Conservation (phyloP, 768 basidiomycete genomes). For the Leucogyrophana mollusca region DNA sequence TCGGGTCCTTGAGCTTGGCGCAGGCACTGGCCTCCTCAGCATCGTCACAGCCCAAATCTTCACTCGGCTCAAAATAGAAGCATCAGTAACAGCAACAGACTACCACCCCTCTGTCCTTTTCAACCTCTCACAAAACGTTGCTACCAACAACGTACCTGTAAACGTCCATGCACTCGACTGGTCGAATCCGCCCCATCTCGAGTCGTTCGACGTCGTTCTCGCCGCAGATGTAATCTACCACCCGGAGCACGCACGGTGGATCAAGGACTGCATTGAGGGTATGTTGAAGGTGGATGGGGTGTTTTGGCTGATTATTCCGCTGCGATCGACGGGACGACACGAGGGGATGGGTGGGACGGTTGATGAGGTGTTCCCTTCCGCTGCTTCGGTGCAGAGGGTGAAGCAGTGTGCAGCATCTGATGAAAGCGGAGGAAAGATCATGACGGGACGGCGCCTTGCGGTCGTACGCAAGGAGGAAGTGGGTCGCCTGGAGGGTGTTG, state of each 20-base stretch:
- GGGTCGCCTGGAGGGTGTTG: slow-evolving; percentile 50
- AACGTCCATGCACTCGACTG: slow-evolving; percentile 62
- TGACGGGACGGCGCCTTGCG: slow-evolving; percentile 32
- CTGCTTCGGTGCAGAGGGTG: not conserved
- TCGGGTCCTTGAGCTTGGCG: slow-evolving; percentile 76
- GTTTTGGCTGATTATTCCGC: slow-evolving; percentile 74
- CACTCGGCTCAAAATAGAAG: slow-evolving; percentile 7
- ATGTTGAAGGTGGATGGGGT: slow-evolving; percentile 46
- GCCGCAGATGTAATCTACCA: slow-evolving; percentile 83
- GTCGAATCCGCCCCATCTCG: slow-evolving; percentile 45
- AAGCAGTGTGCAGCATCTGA: not conserved
- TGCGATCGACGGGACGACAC: slow-evolving; percentile 64
- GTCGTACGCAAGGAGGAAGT: slow-evolving; percentile 49
- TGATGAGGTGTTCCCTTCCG: slow-evolving; percentile 47
- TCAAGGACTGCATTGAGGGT: slow-evolving; percentile 56
- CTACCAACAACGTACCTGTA: slow-evolving; percentile 47
- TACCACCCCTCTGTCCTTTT: slow-evolving; percentile 73
- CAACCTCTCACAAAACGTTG: slow-evolving; percentile 64
- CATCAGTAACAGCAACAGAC: slow-evolving; percentile 65
- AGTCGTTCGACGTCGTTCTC: slow-evolving; percentile 66
- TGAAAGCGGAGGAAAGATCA: slow-evolving; percentile 2
- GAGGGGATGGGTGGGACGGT: slow-evolving; percentile 59
- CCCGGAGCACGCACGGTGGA: slow-evolving; percentile 66
- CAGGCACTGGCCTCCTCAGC: slow-evolving; percentile 83
- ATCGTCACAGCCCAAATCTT: slow-evolving; percentile 59